Base-by-base conservation (phyloP, 371 early-diverging fungal genomes). In the Mucor lusitanicus region DNA sequence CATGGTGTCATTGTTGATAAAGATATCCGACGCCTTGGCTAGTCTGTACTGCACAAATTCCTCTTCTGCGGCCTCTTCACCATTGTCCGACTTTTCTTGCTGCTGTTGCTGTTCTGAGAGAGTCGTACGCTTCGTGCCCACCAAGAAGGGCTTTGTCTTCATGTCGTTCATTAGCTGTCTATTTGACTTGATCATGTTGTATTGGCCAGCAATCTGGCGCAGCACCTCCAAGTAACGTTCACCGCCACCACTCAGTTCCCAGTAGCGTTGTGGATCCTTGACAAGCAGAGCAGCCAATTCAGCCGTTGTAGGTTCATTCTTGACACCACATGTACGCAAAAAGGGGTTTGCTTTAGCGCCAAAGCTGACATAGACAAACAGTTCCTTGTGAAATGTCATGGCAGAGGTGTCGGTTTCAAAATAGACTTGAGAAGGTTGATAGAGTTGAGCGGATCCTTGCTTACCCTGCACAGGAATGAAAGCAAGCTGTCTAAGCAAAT, bases 291-390 rank as follows among this genome's bases (percentile, higher is more conserved):
- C 76, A 0, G 95, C 90, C 30, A 95, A 63, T 58, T 96, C 95
- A 1, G 84, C 65, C 0, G 92, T 90, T 0, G 91, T 85, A 0
- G 96, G 97, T 53, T 94, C 94, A 56, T 93, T 91, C 61, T 90
- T 90, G 37, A 95, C 94, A 50, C 97, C 97, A 67, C 96, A 95
- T 0, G 90, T 81, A 15, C 91, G 85, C 44, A 97, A 74, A 64
- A 97, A 97, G 17, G 85, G 73, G 66, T 94, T 91, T 7, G 93
- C 94, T 0, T 76, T 50, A 0, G 76, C 61, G 0, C 94, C 94
- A 80, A 94, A 96, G 71, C 92, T 89, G 54, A 93, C 85, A 57
- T 85, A 89, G 0, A 76, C 73, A 75, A 94, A 89, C 23, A 92
- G 80, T 33, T 87, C 84, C 25, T 80, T 82, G 63, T 86, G 86